A percentile compares a stretch with the other conserved stretches of the same genome.
Conservation (phyloP, 768 basidiomycete species). For the Holtermanniella nyarrowii region DNA sequence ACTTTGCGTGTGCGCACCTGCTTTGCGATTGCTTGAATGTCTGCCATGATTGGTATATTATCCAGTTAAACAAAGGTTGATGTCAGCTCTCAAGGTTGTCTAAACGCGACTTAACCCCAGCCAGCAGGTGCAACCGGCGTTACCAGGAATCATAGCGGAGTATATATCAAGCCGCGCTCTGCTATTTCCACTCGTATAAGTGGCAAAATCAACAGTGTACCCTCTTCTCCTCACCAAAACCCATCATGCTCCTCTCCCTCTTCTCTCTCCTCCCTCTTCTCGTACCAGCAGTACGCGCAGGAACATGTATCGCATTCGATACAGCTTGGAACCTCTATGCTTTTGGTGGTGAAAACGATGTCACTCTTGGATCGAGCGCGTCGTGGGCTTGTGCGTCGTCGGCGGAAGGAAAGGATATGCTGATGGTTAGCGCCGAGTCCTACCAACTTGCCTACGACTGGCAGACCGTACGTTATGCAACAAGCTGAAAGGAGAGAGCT, state of each 20-base stretch:
- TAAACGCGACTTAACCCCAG: too few species aligned
- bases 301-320: constrained; percentile 70
- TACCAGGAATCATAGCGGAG: too few species aligned
- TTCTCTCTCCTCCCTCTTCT: constrained; percentile 8
- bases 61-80: too few species aligned
- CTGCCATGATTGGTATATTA: too few species aligned
- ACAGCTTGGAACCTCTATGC: constrained; percentile 69
- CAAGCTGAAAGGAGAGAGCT: constrained; percentile 49
- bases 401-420: constrained; percentile 1
- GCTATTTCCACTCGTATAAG: too few species aligned
- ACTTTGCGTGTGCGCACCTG: constrained; percentile 42
- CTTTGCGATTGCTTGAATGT: constrained; percentile 62
- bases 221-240: background rate
- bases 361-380: constrained; percentile 61
- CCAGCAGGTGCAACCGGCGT: too few species aligned
- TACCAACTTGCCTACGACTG: constrained; percentile 59
- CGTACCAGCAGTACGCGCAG: constrained; percentile 23
- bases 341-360: constrained; percentile 77
- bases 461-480: constrained; percentile 54
- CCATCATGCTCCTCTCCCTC: constrained; percentile 3
- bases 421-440: constrained; percentile 45
- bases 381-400: constrained; percentile 54
- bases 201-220: background rate
- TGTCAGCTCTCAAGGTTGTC: too few species aligned
- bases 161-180: too few species aligned